Conservation (phyloP, 108 stramenopile genomes). For the Pseudonitzschia multiseries region DNA sequence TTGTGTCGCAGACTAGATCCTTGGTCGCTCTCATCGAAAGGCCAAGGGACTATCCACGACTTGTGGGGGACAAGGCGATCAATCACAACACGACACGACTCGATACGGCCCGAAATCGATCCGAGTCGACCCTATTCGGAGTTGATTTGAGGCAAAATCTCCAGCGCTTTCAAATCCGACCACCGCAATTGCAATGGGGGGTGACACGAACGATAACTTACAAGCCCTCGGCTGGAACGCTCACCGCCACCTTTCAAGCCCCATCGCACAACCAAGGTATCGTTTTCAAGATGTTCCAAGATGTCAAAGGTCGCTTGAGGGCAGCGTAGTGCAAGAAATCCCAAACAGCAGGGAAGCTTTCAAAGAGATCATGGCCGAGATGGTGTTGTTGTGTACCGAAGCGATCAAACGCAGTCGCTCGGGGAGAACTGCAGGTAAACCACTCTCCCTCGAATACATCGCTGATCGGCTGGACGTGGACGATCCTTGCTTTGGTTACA, state of each 20-base stretch:
- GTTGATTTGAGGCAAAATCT: neutral
- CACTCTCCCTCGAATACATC: constrained; percentile 88
- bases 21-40: neutral
- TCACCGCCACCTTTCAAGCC: constrained; percentile 59
- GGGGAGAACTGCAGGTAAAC: constrained; percentile 47
- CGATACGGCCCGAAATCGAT: neutral
- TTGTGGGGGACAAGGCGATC: no score
- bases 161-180: no score
- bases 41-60: neutral
- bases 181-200: no score
- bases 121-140: no score
- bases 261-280: constrained; percentile 71
- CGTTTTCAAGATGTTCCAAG: constrained; percentile 60
- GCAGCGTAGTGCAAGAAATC: constrained; percentile 64
- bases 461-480: constrained; percentile 91
- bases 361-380: constrained; percentile 82
- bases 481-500: constrained; percentile 83
- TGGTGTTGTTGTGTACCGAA: constrained; percentile 87
- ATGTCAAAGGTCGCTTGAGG: constrained; percentile 48
- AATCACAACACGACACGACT: no score
- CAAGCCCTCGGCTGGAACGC: constrained; percentile 47
- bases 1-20: neutral
- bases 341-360: constrained; percentile 55
- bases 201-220: neutral
- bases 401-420: constrained; percentile 61